Conservation (phyloP, 78 protist genomes). For the Dictyostelium intermedium region DNA sequence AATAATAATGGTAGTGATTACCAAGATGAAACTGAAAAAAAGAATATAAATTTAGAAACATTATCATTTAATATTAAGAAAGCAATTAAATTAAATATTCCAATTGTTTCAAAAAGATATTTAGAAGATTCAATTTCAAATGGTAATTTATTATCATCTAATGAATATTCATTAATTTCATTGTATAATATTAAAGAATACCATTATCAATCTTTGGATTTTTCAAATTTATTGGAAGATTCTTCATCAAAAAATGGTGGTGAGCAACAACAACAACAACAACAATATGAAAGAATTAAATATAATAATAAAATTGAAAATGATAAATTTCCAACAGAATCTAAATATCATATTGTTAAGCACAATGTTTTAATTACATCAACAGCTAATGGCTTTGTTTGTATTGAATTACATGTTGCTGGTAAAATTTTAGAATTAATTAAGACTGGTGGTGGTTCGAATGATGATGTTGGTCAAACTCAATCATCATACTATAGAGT, state of each 20-base stretch:
- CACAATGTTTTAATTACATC: neutral
- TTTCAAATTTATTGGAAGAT: neutral
- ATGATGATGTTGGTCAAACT: neutral
- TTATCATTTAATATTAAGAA: slow-evolving; percentile 51
- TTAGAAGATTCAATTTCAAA: slow-evolving; percentile 32
- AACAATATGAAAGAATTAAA: neutral
- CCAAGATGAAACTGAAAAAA: slow-evolving; percentile 3
- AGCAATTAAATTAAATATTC: slow-evolving; percentile 60
- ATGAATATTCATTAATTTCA: slow-evolving; percentile 50
- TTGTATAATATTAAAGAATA: slow-evolving; percentile 60
- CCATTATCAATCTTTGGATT: slow-evolving; percentile 57
- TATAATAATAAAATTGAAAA: neutral
- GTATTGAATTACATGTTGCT: slow-evolving; percentile 56
- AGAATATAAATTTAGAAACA: slow-evolving; percentile 21
- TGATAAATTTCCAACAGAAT: slow-evolving; percentile 28
- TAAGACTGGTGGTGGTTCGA: neutral
- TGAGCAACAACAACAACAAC: neutral
- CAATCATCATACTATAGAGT: slow-evolving; percentile 10
- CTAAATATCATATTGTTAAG: slow-evolving; percentile 44
- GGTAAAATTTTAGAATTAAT: slow-evolving; percentile 14
- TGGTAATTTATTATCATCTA: slow-evolving; percentile 18
- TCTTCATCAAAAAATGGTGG: too few species aligned
- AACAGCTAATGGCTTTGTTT: neutral
- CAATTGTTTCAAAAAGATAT: slow-evolving; percentile 38
- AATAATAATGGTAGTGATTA: neutral